A percentile compares a stretch with the other conserved stretches of the same genome.
Evolutionary conservation across 495 filamentous ascomycete genomes (phyloP).

Genomic region (Hypomontagnella monticulosa): DNA sequence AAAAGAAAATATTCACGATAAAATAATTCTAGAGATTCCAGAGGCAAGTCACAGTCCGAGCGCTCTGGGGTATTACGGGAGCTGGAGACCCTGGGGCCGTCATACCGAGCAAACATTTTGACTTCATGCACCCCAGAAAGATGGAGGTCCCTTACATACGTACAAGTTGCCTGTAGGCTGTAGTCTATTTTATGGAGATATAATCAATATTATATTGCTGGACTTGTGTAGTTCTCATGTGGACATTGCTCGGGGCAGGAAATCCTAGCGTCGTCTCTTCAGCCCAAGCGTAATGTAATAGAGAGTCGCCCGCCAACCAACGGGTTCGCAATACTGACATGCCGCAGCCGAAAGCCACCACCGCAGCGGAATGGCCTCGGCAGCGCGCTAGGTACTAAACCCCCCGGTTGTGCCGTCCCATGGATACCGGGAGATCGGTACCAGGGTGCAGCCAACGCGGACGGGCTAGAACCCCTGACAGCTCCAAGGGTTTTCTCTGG

Average conservation of each 20-base stretch:
- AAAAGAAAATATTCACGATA: conserved; percentile 1
- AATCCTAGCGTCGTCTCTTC: conserved; percentile 3
- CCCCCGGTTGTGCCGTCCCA: conserved; percentile 29
- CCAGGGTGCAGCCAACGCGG: conserved; percentile 30
- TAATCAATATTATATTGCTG: conserved; percentile 30
- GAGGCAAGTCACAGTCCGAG: background rate
- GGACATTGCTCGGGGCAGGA: background rate
- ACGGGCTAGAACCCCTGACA: conserved; percentile 7
- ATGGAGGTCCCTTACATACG: conserved; percentile 19
- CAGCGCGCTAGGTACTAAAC: conserved; percentile 3
- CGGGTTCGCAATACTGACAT: conserved; percentile 19
- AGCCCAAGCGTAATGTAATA: conserved; percentile 2
- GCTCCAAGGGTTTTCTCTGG: background rate
- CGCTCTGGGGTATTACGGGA: conserved; percentile 21
- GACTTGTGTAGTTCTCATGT: conserved; percentile 6
- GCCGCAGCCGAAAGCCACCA: conserved; percentile 29
- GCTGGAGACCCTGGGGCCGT: conserved; percentile 28
- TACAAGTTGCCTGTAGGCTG: conserved; percentile 31
- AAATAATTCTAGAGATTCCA: background rate
- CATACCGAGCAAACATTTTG: conserved; percentile 25
- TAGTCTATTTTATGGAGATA: conserved; percentile 42
- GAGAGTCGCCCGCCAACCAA: conserved; percentile 5
- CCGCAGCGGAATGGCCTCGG: conserved; percentile 16
- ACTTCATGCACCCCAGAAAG: conserved; percentile 40
- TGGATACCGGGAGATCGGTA: conserved; percentile 37